Evolutionary conservation across 1,139 yeast genomes (phyloP).

Genomic region (Saccharomyces hybrid): DNA sequence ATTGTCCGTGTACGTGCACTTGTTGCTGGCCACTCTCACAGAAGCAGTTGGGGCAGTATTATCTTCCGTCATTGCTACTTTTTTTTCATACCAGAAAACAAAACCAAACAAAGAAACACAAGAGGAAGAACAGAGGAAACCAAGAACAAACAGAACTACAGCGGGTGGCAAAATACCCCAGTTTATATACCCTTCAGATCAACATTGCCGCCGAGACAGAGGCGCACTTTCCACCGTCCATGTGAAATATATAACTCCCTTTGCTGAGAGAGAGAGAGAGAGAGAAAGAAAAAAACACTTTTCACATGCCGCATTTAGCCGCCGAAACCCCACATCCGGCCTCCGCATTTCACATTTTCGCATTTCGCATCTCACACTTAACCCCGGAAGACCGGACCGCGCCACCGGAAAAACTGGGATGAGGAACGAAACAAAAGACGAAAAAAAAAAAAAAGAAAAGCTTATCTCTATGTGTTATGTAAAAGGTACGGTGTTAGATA

Average conservation of each 20-base stretch:
- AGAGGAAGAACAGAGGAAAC: neutral
- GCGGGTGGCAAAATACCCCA: neutral
- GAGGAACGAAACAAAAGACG: neutral
- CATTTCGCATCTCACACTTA: neutral
- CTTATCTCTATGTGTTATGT: neutral
- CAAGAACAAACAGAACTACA: neutral
- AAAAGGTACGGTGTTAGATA: neutral
- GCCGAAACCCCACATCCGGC: neutral
- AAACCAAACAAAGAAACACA: neutral
- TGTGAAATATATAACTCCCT: neutral
- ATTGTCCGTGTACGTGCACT: constrained; percentile 49
- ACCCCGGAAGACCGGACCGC: neutral
- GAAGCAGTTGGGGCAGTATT: constrained; percentile 11
- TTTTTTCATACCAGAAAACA: neutral
- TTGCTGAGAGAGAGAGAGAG: neutral
- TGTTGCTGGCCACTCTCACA: constrained; percentile 57
- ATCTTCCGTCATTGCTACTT: constrained; percentile 5
- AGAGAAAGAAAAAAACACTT: neutral
- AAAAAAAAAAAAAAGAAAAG: neutral
- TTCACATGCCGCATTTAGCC: constrained; percentile 1
- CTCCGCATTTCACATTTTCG: neutral
- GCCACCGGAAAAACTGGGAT: neutral
- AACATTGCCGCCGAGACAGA: neutral
- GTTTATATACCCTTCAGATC: neutral
- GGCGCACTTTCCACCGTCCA: neutral